Evolutionary conservation across 2,329 filamentous ascomycete genomes (phyloP), one percentile per base, ranked within the genome.

Genomic region (Pestalotiopsis sp.): DNA sequence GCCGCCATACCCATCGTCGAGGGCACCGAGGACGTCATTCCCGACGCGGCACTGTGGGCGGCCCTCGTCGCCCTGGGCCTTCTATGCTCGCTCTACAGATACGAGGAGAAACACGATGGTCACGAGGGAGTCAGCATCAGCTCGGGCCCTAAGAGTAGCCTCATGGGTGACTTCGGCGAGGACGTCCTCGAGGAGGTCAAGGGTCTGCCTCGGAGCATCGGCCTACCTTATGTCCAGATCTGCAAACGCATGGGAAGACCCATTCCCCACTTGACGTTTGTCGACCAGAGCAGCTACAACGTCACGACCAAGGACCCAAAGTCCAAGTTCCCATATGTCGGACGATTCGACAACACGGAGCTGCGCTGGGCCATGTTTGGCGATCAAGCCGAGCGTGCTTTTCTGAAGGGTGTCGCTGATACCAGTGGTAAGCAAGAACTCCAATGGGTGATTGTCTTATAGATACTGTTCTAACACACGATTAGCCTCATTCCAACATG

Each of bases 281-380:
- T 83, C 6, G 86, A 87, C 71, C 85, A 87, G 72, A 83, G 84
- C 1, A 86, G 84, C 0, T 86, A 86, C 74, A 88, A 88, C 68
- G 78, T 86, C 68, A 84, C 83, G 73, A 79, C 86, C 67, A 79
- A 80, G 25, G 84, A 87, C 67, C 79, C 81, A 1, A 85, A 80
- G 1, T 86, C 85, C 0, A 82, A 73, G 0, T 81, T 83, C 57
- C 86, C 86, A 2, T 88, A 87, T 66, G 77, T 86, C 0, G 84
- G 81, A 0, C 78, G 85, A 0, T 85, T 86, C 64, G 84, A 87
- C 63, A 87, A 88, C 65, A 87, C 81, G 17, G 85, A 87, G 58
- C 77, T 87, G 17, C 78, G 85, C 52, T 87, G 86, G 86, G 83
- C 85, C 1, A 83, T 87, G 76, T 87, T 87, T 65, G 84, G 85